Percentiles rank a stretch among this genome's conserved stretches.
Evolutionary conservation across 2,329 filamentous ascomycete species (phyloP).

Genomic region (Claviceps digitariae): DNA sequence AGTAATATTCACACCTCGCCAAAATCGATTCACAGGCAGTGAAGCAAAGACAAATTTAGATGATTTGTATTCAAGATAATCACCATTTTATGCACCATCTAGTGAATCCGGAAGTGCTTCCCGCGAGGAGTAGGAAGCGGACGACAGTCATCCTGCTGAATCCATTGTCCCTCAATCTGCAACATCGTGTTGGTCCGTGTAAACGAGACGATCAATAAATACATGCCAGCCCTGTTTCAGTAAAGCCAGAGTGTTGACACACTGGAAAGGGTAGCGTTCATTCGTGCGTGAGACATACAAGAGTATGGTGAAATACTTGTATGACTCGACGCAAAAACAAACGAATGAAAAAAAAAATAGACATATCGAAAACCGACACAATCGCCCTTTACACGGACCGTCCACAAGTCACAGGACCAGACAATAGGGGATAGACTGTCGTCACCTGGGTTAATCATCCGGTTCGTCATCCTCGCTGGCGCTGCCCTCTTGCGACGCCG

Average conservation of each 20-base stretch:
- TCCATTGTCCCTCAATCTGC: constrained; percentile 46
- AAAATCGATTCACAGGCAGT: too few relatives aligned
- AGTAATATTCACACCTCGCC: too few relatives aligned
- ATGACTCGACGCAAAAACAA: neutral
- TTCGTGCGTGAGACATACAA: neutral
- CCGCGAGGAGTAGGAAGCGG: constrained; percentile 25
- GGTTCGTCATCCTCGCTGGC: constrained; percentile 52
- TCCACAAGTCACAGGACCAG: constrained; percentile 38
- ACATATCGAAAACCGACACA: too few relatives aligned
- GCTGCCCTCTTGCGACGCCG: constrained; percentile 31
- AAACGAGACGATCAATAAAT: neutral
- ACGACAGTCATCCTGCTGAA: constrained; percentile 51
- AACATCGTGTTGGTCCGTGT: constrained; percentile 8
- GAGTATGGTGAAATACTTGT: neutral
- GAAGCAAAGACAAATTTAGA: neutral
- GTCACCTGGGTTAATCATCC: constrained; percentile 45
- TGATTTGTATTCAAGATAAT: neutral
- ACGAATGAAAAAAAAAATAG: neutral
- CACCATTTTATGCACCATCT: neutral
- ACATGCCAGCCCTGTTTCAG: neutral
- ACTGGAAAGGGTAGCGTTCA: neutral
- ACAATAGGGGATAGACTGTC: constrained; percentile 54
- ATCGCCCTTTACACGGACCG: neutral
- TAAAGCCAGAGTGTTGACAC: neutral
- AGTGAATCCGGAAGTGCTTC: constrained; percentile 14